phyloP scores from a whole-genome alignment of 2,329 filamentous ascomycete genomes.

The Diaporthe velutina region DNA sequence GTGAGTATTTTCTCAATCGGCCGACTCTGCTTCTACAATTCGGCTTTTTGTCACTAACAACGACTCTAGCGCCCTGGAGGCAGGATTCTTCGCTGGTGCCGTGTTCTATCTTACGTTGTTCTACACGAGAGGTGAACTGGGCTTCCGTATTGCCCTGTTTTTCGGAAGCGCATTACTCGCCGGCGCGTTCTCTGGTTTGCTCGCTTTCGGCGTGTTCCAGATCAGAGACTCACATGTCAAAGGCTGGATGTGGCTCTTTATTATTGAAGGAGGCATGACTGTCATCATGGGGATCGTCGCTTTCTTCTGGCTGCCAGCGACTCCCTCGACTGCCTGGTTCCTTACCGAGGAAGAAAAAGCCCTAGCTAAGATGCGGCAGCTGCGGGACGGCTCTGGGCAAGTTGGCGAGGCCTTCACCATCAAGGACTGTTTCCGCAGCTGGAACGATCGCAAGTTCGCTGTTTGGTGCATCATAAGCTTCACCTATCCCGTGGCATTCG shows the following conservation, averaged over 20 bases:
- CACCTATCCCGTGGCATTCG: slow-evolving; percentile 62
- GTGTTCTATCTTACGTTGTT: slow-evolving; percentile 68
- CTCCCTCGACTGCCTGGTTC: slow-evolving; percentile 57
- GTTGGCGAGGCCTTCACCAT: slow-evolving; percentile 53
- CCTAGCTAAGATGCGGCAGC: slow-evolving; percentile 57
- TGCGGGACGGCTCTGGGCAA: slow-evolving; percentile 58
- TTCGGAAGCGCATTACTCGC: slow-evolving; percentile 38
- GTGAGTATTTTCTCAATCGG: slow-evolving; percentile 36
- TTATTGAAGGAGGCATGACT: slow-evolving; percentile 38
- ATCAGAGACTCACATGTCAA: slow-evolving; percentile 29
- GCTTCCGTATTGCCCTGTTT: slow-evolving; percentile 38
- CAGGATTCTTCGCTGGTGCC: slow-evolving; percentile 66
- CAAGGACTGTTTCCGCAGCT: slow-evolving; percentile 56
- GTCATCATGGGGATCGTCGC: slow-evolving; percentile 34
- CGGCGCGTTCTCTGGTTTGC: slow-evolving; percentile 37
- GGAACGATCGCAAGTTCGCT: slow-evolving; percentile 52
- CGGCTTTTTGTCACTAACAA: background rate
- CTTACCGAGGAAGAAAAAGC: slow-evolving; percentile 58
- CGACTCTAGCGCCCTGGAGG: slow-evolving; percentile 52
- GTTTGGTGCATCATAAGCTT: slow-evolving; percentile 60
- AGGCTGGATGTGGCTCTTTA: slow-evolving; percentile 40
- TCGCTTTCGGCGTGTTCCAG: slow-evolving; percentile 38
- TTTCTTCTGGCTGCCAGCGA: slow-evolving; percentile 36
- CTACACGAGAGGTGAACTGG: slow-evolving; percentile 53
- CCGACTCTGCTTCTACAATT: background rate